phyloP scores from a whole-genome alignment of 495 filamentous ascomycete species.

The Elasticomyces elasticus region DNA sequence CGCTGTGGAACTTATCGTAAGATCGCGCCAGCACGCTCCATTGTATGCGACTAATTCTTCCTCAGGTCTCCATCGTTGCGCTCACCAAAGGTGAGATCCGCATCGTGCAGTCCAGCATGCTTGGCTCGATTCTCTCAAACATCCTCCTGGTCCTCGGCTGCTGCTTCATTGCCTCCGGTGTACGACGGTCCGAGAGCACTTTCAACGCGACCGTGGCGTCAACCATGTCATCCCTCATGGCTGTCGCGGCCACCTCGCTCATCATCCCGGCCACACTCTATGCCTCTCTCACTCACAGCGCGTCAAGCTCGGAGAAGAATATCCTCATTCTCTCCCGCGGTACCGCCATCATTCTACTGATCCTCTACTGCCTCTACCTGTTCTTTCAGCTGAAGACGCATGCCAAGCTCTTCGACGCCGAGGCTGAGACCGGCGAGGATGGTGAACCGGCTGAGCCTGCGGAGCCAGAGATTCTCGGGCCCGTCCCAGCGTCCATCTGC shows the following conservation, averaged over 20 bases:
- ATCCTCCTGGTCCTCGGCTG: slow-evolving; percentile 90
- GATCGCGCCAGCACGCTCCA: no score
- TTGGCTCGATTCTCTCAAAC: slow-evolving; percentile 93
- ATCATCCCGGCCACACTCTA: slow-evolving; percentile 85
- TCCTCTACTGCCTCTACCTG: slow-evolving; percentile 85
- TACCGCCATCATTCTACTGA: slow-evolving; percentile 77
- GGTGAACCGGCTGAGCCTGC: slow-evolving; percentile 30
- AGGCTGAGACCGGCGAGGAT: slow-evolving; percentile 36
- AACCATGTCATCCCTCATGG: slow-evolving; percentile 94
- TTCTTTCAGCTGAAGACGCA: slow-evolving; percentile 84
- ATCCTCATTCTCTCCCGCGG: slow-evolving; percentile 81
- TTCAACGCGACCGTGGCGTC: slow-evolving; percentile 87
- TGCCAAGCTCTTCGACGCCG: slow-evolving; percentile 65
- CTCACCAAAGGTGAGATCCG: slow-evolving; percentile 77
- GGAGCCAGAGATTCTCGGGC: slow-evolving; percentile 54
- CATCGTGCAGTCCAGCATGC: slow-evolving; percentile 95
- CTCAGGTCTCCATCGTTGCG: slow-evolving; percentile 55
- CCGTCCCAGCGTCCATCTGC: slow-evolving; percentile 60
- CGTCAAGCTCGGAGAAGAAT: slow-evolving; percentile 40
- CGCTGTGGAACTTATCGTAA: slow-evolving; percentile 94
- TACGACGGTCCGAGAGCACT: slow-evolving; percentile 56
- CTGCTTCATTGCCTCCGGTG: slow-evolving; percentile 87
- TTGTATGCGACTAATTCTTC: neutral
- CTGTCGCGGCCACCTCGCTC: slow-evolving; percentile 77
- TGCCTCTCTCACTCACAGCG: slow-evolving; percentile 39